Percentiles rank a stretch among this genome's conserved stretches.
Evolutionary conservation across 1,139 yeast species (phyloP).

Genomic region (Suhomyces guaymorum): DNA sequence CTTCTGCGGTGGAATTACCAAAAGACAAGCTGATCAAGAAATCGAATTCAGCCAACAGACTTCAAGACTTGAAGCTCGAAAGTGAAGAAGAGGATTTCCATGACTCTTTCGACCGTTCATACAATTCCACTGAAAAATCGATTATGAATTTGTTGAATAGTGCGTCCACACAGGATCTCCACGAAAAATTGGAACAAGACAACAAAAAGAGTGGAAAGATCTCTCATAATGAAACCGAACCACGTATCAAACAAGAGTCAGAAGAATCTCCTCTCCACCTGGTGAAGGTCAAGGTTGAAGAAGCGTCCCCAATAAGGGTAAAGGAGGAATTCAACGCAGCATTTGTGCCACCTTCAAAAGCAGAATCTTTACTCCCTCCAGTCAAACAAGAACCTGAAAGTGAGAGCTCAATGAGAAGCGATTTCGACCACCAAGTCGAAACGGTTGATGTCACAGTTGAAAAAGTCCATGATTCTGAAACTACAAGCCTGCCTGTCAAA

Average conservation of each 20-base stretch:
- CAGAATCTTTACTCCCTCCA: conserved; percentile 2
- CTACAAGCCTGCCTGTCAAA: conserved; percentile 8
- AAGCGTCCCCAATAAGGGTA: background rate
- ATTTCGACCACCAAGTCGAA: conserved; percentile 6
- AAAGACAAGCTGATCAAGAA: conserved; percentile 4
- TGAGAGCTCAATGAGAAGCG: conserved; percentile 8
- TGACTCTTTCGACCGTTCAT: conserved; percentile 41
- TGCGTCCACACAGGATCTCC: conserved; percentile 13
- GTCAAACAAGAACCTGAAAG: conserved; percentile 6
- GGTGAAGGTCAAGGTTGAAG: conserved; percentile 7
- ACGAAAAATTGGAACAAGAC: conserved; percentile 6
- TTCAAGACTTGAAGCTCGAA: conserved; percentile 7
- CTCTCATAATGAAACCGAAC: no score
- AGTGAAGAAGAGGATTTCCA: conserved; percentile 26
- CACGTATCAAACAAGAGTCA: background rate
- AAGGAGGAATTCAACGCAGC: conserved; percentile 2
- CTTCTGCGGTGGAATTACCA: conserved; percentile 1
- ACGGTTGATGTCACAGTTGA: conserved; percentile 8
- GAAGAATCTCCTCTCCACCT: background rate
- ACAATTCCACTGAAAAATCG: conserved; percentile 44
- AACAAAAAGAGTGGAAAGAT: no score
- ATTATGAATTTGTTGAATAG: conserved; percentile 42
- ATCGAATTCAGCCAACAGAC: conserved; percentile 5
- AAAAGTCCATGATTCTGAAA: conserved; percentile 5
- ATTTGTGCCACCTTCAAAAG: background rate